A percentile compares a stretch with the other conserved stretches of the same genome.
Conservation (phyloP, 108 stramenopile species). For the Cyclotella cryptica region DNA sequence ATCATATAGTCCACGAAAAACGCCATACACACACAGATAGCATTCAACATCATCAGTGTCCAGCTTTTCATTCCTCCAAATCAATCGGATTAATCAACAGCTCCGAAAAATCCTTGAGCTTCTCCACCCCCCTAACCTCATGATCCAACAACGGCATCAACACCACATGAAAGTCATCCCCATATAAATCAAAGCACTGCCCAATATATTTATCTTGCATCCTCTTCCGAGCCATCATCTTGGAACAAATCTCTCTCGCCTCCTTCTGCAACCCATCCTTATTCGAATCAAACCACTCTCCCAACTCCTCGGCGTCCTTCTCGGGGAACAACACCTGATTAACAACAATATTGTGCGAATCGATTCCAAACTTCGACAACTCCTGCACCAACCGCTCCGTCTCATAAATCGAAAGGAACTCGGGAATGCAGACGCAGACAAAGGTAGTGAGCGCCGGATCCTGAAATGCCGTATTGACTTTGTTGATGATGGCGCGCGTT, state of each 20-base stretch:
- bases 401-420: constrained; percentile 99
- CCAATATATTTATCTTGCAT: constrained; percentile 99
- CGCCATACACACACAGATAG: neutral
- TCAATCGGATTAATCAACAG: constrained; percentile 90
- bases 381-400: constrained; percentile 99
- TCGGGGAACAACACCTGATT: constrained; percentile 99
- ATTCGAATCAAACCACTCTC: constrained; percentile 91
- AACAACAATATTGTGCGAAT: constrained; percentile 99
- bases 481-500: constrained; percentile 89
- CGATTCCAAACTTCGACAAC: constrained; percentile 98
- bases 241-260: constrained; percentile 94
- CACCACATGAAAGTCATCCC: constrained; percentile 97
- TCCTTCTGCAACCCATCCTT: constrained; percentile 86
- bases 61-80: constrained; percentile 61
- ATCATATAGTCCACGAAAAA: neutral
- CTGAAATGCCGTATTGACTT: constrained; percentile 96
- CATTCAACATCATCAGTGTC: neutral
- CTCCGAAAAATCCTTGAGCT: constrained; percentile 88
- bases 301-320: constrained; percentile 95
- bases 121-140: constrained; percentile 94
- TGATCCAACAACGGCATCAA: constrained; percentile 98
- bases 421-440: constrained; percentile 99
- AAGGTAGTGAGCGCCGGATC: constrained; percentile 98
- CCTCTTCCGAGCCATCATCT: constrained; percentile 97
- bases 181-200: constrained; percentile 99